Percentiles rank a stretch among this genome's conserved stretches.
Conservation (phyloP, 352 stramenopile genomes). For the Globisporangium acanthophoron region DNA sequence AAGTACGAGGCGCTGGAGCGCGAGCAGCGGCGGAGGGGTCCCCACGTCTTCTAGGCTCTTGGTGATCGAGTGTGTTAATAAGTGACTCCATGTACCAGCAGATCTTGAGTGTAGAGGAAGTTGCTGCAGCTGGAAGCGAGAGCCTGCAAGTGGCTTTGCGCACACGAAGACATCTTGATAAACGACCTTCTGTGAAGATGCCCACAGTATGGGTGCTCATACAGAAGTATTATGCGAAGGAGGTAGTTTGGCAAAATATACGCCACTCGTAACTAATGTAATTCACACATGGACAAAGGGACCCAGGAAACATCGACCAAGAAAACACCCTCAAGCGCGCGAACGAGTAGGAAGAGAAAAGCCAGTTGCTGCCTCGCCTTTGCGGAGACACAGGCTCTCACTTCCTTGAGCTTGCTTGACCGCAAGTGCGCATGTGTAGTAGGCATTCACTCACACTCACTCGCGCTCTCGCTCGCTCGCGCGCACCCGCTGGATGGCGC, state of each 20-base stretch:
- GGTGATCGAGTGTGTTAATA: too few species aligned
- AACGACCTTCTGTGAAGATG: too few species aligned
- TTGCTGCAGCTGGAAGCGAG: not conserved
- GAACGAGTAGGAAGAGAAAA: not conserved
- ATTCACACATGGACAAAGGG: too few species aligned
- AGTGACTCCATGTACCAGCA: not conserved
- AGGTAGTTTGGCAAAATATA: not conserved
- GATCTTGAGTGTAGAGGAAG: not conserved
- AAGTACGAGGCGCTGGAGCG: slow-evolving; percentile 64
- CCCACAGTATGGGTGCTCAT: too few species aligned
- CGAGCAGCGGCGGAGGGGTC: slow-evolving; percentile 28
- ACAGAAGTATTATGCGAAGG: too few species aligned
- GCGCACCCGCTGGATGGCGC: not conserved
- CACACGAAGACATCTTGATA: not conserved
- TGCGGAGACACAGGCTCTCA: not conserved
- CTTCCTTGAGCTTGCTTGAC: not conserved
- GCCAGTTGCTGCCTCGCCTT: not conserved
- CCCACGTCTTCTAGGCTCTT: slow-evolving; percentile 20
- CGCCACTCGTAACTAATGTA: not conserved
- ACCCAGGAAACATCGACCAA: too few species aligned
- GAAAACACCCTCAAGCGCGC: not conserved
- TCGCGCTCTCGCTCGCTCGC: slow-evolving; percentile 2
- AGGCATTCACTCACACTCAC: not conserved
- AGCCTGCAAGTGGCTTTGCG: not conserved
- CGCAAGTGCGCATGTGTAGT: not conserved